Percentiles rank a stretch among this genome's conserved stretches.
phyloP scores from a whole-genome alignment of 441 rosid genomes.

The Arabidopsis lyrata region DNA sequence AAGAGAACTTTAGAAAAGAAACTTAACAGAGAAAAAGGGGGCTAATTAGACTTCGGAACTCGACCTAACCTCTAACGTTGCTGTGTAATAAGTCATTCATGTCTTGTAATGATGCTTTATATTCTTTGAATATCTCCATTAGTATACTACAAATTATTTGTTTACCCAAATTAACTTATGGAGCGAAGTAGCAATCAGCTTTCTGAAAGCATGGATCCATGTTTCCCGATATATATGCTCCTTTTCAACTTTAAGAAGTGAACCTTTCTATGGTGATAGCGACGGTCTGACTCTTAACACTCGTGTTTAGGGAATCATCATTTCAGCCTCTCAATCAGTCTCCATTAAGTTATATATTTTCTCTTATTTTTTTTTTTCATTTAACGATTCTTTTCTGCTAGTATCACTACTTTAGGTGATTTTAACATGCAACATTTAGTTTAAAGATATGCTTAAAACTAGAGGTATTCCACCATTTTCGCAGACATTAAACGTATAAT shows the following conservation, averaged over 20 bases:
- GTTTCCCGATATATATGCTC: constrained; percentile 33
- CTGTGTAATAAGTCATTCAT: constrained; percentile 28
- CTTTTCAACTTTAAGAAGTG: constrained; percentile 38
- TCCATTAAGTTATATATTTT: not conserved
- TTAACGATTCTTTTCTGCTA: not conserved
- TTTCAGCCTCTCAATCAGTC: constrained; percentile 24
- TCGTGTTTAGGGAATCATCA: constrained; percentile 37
- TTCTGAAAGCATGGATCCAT: constrained; percentile 49
- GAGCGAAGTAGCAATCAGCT: constrained; percentile 41
- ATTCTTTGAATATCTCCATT: constrained; percentile 14
- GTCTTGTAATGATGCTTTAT: constrained; percentile 30
- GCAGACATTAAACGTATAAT: not conserved
- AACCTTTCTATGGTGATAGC: constrained; percentile 36
- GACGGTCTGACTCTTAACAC: constrained; percentile 30
- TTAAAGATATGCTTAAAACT: not conserved
- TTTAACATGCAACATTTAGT: constrained; percentile 6
- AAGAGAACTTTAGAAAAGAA: not conserved
- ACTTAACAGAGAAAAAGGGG: not conserved
- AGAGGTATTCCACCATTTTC: not conserved
- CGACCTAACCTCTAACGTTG: constrained; percentile 35
- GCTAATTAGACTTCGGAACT: constrained; percentile 35
- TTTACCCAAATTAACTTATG: not conserved
- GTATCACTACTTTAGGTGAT: not conserved
- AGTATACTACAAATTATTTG: not conserved
- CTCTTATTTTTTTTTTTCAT: not conserved